phyloP scores from a whole-genome alignment of 2,329 filamentous ascomycete genomes.

The Rutstroemia sydowiana region DNA sequence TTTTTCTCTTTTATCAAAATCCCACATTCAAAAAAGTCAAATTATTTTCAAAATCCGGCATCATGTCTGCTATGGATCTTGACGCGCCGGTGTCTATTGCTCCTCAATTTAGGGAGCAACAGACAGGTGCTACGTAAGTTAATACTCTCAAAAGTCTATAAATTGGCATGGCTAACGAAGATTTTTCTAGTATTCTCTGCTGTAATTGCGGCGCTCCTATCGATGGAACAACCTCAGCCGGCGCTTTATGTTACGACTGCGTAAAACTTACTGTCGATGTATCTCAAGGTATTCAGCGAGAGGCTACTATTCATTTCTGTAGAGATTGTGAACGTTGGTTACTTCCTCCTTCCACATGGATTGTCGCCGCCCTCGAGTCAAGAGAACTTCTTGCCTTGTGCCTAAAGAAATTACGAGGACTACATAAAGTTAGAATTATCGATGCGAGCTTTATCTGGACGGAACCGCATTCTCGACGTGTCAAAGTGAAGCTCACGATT shows the following conservation, averaged over 20 bases:
- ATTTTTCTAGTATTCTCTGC: slow-evolving; percentile 69
- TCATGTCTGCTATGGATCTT: slow-evolving; percentile 52
- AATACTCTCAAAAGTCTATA: not conserved
- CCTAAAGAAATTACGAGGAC: slow-evolving; percentile 75
- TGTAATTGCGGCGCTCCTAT: slow-evolving; percentile 96
- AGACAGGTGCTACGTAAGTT: slow-evolving; percentile 46
- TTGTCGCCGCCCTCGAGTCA: slow-evolving; percentile 77
- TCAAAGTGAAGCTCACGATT: slow-evolving; percentile 93
- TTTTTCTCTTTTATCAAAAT: slow-evolving; percentile 24
- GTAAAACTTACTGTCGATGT: slow-evolving; percentile 93
- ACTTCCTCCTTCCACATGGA: slow-evolving; percentile 77
- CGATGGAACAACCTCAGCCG: slow-evolving; percentile 78
- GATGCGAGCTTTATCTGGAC: slow-evolving; percentile 98
- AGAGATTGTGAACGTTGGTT: slow-evolving; percentile 93
- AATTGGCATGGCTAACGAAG: slow-evolving; percentile 18
- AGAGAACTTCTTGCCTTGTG: slow-evolving; percentile 89
- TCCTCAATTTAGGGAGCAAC: slow-evolving; percentile 29
- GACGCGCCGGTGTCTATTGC: slow-evolving; percentile 47
- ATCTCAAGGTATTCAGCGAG: slow-evolving; percentile 81
- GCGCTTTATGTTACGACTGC: slow-evolving; percentile 92
- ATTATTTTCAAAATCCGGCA: slow-evolving; percentile 25
- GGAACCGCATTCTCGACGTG: slow-evolving; percentile 85
- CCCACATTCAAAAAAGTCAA: slow-evolving; percentile 16
- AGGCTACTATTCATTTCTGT: slow-evolving; percentile 86
- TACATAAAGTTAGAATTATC: slow-evolving; percentile 87